Evolutionary conservation across 2,329 filamentous ascomycete species (phyloP).

Genomic region (Niveomyces coronatus): DNA sequence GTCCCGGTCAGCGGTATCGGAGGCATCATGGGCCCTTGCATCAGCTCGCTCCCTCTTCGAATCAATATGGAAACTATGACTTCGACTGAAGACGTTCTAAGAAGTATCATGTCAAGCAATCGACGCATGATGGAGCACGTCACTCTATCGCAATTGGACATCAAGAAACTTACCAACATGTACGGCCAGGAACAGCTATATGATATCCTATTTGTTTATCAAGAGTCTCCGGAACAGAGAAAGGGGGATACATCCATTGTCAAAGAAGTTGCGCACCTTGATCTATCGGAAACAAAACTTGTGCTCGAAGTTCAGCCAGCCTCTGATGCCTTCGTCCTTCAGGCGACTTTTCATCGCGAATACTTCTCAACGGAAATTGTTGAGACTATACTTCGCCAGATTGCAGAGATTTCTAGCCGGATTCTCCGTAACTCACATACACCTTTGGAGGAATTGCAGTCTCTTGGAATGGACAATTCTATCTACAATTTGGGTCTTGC

Average conservation of each 20-base stretch:
- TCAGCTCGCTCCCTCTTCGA: slow-evolving; percentile 66
- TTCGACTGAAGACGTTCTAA: slow-evolving; percentile 50
- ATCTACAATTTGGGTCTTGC: slow-evolving; percentile 4
- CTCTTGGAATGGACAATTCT: neutral
- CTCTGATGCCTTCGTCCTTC: slow-evolving; percentile 28
- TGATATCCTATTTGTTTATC: slow-evolving; percentile 74
- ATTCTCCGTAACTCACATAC: slow-evolving; percentile 19
- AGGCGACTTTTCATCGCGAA: slow-evolving; percentile 37
- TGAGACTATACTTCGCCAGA: slow-evolving; percentile 46
- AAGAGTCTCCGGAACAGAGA: slow-evolving; percentile 52
- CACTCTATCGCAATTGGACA: slow-evolving; percentile 54
- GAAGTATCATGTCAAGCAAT: slow-evolving; percentile 53
- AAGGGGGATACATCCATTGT: slow-evolving; percentile 27
- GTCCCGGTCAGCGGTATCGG: slow-evolving; percentile 63
- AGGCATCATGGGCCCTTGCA: slow-evolving; percentile 66
- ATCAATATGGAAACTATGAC: slow-evolving; percentile 42
- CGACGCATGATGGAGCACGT: slow-evolving; percentile 55
- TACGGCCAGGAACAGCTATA: slow-evolving; percentile 52
- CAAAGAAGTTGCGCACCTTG: slow-evolving; percentile 47
- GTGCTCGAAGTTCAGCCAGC: slow-evolving; percentile 66
- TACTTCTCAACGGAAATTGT: slow-evolving; percentile 45
- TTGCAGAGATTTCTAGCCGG: slow-evolving; percentile 39
- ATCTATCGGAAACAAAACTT: slow-evolving; percentile 66
- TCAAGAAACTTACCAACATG: slow-evolving; percentile 51
- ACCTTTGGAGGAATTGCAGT: neutral